These are phyloP conservation scores for Alternaria brassicicola DNA, from an alignment of 2,329 filamentous ascomycete genomes.

Conservation along the genomic window DNA sequence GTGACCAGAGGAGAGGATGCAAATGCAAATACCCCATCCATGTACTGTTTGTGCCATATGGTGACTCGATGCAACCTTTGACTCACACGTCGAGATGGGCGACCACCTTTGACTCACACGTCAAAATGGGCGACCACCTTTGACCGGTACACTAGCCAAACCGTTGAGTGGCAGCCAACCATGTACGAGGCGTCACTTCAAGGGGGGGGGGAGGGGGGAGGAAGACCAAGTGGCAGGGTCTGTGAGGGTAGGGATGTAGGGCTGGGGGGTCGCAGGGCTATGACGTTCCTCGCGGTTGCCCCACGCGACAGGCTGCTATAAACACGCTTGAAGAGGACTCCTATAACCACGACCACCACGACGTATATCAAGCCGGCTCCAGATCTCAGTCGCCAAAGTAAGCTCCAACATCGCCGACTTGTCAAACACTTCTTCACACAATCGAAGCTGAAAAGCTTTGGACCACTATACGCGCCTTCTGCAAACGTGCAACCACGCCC, in stretches of 20 bases:
- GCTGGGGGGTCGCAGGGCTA: slow-evolving; percentile 1
- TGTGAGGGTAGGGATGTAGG: slow-evolving; percentile 4
- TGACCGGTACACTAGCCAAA: not conserved
- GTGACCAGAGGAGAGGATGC: slow-evolving; percentile 6
- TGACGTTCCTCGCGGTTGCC: slow-evolving; percentile 23
- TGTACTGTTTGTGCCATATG: not conserved
- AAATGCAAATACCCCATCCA: slow-evolving; percentile 7
- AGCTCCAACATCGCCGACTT: not conserved
- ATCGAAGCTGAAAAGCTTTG: not conserved
- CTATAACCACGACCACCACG: slow-evolving; percentile 10
- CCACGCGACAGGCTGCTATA: slow-evolving; percentile 15
- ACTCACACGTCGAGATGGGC: slow-evolving; percentile 4
- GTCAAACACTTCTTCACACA: not conserved
- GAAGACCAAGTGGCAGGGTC: not conserved
- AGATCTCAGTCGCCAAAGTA: not conserved
- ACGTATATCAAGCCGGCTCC: not conserved
- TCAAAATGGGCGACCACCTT: not conserved
- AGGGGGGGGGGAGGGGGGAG: not conserved
- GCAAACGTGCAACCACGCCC: not conserved
- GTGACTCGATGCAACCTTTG: slow-evolving; percentile 1
- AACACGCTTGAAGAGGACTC: slow-evolving; percentile 12
- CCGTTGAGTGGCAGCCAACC: not conserved
- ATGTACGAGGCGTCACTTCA: not conserved
- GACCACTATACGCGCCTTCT: not conserved
- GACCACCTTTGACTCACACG: not conserved